Percentiles rank a stretch among this genome's conserved stretches.
Conservation (phyloP, 257 asterid genomes). For the Salvia hispanica region DNA sequence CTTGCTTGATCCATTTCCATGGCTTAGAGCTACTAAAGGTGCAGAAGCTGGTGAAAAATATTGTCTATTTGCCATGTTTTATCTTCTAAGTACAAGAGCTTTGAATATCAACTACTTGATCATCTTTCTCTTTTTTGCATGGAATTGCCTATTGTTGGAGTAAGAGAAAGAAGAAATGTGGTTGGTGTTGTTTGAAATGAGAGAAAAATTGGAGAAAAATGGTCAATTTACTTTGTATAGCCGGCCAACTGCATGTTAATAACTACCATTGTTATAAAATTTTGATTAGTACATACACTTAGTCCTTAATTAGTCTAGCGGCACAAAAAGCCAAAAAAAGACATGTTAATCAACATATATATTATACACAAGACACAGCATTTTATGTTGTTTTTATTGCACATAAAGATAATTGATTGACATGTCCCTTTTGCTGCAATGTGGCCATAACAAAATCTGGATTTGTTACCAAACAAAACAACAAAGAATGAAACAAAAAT, state of each 20-base stretch:
- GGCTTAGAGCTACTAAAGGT: constrained; percentile 20
- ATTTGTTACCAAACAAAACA: not conserved
- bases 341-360: not conserved
- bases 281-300: constrained; percentile 27
- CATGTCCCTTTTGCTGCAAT: not conserved
- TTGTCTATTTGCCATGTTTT: constrained; percentile 17
- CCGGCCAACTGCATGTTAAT: constrained; percentile 33
- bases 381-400: not conserved
- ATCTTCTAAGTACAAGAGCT: not conserved
- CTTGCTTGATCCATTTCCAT: constrained; percentile 26
- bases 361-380: not conserved
- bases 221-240: constrained; percentile 17
- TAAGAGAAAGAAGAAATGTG: not conserved
- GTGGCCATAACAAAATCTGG: not conserved
- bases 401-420: not conserved
- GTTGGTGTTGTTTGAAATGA: constrained; percentile 2
- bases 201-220: not conserved
- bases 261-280: not conserved
- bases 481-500: constrained; percentile 8
- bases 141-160: not conserved
- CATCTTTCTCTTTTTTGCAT: not conserved
- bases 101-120: not conserved
- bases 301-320: constrained; percentile 30
- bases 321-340: constrained; percentile 36
- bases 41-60: constrained; percentile 35